A percentile compares a stretch with the other conserved stretches of the same genome.
phyloP scores from a whole-genome alignment of 768 basidiomycete genomes.

The Macrolepiota dolichaula region DNA sequence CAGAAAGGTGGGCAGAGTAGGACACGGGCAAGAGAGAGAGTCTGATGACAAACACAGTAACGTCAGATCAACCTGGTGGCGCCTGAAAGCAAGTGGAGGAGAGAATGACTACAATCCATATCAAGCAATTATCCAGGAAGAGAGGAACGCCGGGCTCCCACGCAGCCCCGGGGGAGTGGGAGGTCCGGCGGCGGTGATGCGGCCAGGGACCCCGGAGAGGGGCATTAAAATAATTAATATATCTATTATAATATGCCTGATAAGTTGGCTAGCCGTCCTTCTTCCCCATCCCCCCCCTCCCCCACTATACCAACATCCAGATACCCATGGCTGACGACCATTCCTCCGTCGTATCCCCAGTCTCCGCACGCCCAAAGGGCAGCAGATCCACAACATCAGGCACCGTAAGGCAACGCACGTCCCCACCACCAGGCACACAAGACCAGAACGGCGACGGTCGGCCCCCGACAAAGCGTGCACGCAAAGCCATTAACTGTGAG shows the following conservation, averaged over 20 bases:
- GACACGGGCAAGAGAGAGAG: not conserved
- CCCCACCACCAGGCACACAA: slow-evolving; percentile 37
- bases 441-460: slow-evolving; percentile 52
- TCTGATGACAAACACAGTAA: not conserved
- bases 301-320: slow-evolving; percentile 26
- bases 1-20: not conserved
- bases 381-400: slow-evolving; percentile 35
- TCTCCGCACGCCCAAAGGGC: slow-evolving; percentile 38
- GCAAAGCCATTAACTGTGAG: slow-evolving; percentile 88
- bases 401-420: slow-evolving; percentile 47
- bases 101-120: not conserved
- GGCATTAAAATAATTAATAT: not conserved
- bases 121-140: not conserved
- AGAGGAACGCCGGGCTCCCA: slow-evolving; percentile 11
- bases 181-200: slow-evolving; percentile 24
- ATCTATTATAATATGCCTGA: not conserved
- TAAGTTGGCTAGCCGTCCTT: slow-evolving; percentile 15
- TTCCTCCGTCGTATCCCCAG: slow-evolving; percentile 34
- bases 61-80: not conserved
- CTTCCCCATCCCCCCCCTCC: slow-evolving; percentile 21
- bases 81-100: not conserved
- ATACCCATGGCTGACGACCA: slow-evolving; percentile 34
- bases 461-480: slow-evolving; percentile 76
- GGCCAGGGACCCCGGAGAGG: slow-evolving; percentile 11
- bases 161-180: not conserved